phyloP scores from a whole-genome alignment of 2,329 filamentous ascomycete species.

The Gaeumannomyces sp. region DNA sequence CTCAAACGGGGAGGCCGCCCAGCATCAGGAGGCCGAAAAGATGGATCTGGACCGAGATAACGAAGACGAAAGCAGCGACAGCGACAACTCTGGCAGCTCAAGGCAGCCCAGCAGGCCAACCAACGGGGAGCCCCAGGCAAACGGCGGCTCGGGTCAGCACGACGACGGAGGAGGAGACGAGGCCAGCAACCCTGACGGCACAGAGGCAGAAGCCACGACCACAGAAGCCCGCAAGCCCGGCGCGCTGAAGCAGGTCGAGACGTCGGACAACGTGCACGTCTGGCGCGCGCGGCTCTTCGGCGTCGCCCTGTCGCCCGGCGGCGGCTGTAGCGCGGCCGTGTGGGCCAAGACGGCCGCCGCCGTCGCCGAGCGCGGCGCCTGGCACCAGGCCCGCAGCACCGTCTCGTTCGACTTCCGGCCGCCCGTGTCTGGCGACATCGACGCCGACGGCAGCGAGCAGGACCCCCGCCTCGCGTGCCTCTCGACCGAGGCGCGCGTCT shows the following conservation, averaged over 20 bases:
- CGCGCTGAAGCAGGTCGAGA: conserved; percentile 5
- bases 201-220: conserved; percentile 24
- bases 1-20: conserved; percentile 16
- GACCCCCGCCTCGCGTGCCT: conserved; percentile 19
- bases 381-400: conserved; percentile 29
- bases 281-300: conserved; percentile 49
- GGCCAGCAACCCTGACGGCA: conserved; percentile 24
- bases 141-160: too few species aligned
- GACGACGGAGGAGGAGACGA: conserved; percentile 25
- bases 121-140: too few species aligned
- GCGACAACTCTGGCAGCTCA: not conserved
- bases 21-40: conserved; percentile 11
- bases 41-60: conserved; percentile 13
- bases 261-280: conserved; percentile 33
- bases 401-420: conserved; percentile 26
- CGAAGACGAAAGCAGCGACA: conserved; percentile 16
- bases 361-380: conserved; percentile 36
- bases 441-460: conserved; percentile 8
- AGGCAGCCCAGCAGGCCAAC: too few species aligned
- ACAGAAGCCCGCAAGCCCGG: not conserved
- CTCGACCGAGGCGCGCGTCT: conserved; percentile 49
- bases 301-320: conserved; percentile 44
- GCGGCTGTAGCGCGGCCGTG: conserved; percentile 44
- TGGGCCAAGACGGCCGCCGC: conserved; percentile 42
- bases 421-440: conserved; percentile 14